phyloP scores from a whole-genome alignment of 164 flowering plant species.

The Saururus chinensis region DNA sequence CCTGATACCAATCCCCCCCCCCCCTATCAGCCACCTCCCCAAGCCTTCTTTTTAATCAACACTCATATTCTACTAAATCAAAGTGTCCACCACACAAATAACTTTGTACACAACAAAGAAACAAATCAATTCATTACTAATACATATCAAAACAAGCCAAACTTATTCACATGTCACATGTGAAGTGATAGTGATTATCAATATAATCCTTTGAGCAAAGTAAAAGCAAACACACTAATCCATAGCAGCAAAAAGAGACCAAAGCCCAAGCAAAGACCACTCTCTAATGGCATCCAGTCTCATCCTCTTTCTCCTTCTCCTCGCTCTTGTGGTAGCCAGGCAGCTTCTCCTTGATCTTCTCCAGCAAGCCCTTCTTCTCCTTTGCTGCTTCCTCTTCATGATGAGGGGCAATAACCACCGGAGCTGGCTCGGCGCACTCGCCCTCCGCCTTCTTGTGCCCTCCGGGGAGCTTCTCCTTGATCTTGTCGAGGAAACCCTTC shows the following conservation, averaged over 20 bases:
- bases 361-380: constrained; percentile 42
- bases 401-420: neutral
- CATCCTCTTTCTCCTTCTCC: constrained; percentile 8
- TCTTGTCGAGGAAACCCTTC: constrained; percentile 55
- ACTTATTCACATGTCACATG: neutral
- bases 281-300: neutral
- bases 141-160: neutral
- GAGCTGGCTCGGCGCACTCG: constrained; percentile 1
- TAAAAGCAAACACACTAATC: neutral
- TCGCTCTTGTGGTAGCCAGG: constrained; percentile 28
- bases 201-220: neutral
- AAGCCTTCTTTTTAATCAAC: too few species aligned
- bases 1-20: too few species aligned
- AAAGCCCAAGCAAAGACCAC: neutral
- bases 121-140: neutral
- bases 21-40: too few species aligned
- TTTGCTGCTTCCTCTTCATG: constrained; percentile 1
- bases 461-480: constrained; percentile 67
- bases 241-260: neutral
- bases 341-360: constrained; percentile 47
- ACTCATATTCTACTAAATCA: too few species aligned
- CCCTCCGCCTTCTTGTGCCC: constrained; percentile 26
- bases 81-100: too few species aligned
- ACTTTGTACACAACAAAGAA: too few species aligned
- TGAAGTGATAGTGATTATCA: neutral